These are phyloP conservation scores for Orbilia brochopaga DNA, from an alignment of 2,329 filamentous ascomycete genomes.

Conservation along the genomic window DNA sequence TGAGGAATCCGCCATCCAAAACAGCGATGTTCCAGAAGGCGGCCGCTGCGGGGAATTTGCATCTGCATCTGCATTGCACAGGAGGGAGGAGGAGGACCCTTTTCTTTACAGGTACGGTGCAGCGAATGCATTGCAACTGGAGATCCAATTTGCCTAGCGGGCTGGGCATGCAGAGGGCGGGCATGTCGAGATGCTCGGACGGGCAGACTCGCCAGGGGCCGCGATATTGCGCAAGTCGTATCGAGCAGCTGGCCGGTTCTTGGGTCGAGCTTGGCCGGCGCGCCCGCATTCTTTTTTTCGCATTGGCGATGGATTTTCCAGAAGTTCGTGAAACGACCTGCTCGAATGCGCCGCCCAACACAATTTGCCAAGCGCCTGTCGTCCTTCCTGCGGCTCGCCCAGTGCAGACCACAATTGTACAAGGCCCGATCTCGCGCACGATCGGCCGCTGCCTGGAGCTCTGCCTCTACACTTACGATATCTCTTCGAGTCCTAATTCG, in stretches of 20 bases:
- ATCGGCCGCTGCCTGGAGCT: slow-evolving; percentile 27
- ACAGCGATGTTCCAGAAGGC: slow-evolving; percentile 33
- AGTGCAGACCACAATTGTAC: no score
- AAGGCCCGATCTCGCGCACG: no score
- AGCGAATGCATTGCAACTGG: slow-evolving; percentile 28
- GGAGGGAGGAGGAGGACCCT: no score
- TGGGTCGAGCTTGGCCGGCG: not conserved
- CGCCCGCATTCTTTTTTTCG: slow-evolving; percentile 5
- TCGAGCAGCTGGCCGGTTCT: slow-evolving; percentile 30
- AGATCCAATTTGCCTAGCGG: slow-evolving; percentile 9
- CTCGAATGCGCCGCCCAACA: slow-evolving; percentile 37
- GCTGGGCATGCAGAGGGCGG: slow-evolving; percentile 27
- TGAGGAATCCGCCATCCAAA: slow-evolving; percentile 13
- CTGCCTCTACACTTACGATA: no score
- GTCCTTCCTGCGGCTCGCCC: slow-evolving; percentile 25
- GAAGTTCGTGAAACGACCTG: slow-evolving; percentile 37
- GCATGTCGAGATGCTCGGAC: slow-evolving; percentile 38
- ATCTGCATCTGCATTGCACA: no score
- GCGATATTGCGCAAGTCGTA: slow-evolving; percentile 18
- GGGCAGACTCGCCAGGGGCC: slow-evolving; percentile 37
- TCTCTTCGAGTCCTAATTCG: no score
- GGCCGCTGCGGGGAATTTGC: slow-evolving; percentile 20
- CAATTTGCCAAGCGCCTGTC: slow-evolving; percentile 25
- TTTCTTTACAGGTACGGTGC: no score
- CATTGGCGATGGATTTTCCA: not conserved